Base-by-base conservation (phyloP, 208 protist species). In the Leishmania mexicana region DNA sequence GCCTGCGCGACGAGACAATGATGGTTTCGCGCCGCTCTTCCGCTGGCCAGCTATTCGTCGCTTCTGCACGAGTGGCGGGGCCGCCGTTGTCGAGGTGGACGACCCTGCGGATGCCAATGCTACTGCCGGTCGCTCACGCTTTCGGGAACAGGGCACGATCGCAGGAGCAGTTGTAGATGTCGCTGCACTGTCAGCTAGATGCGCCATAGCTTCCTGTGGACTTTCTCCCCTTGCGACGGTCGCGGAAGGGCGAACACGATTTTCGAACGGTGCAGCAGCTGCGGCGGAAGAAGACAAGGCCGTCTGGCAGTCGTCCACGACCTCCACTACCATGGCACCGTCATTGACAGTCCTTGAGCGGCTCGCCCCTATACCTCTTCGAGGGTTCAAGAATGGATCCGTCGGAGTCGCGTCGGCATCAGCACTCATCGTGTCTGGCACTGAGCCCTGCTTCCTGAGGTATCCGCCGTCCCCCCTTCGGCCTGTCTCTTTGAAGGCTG, bases 351-450 rank as follows among this genome's bases (percentile, higher is more conserved):
- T 45, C 38, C 35, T 38, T 21, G 40, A 49, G 17, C 60, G 76
- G 10, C 42, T 65, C 38, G 54, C 19, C 40, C 1, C 72, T 28
- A n/a, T 68, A 73, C 70, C 79, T 31, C 51, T 75, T 53, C 77
- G 71, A 10, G 81, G 71, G 42, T 81, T 81, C 28, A 85, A 79
- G 51, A 85, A 85, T 8, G 81, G 81, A 58, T 85, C 81, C 38
- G 71, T 45, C 11, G 77, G 81, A 45, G 42, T 42, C 42, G 15
- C 45, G 62, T 57, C 76, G 28, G 60, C 54, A 64, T 64, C 75
- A 49, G 51, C 68, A 17, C 54, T 57, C 53, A 75, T 81, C 70
- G 38, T n/a, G 24, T 49, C 40, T 49, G 68, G 1, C 45, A 53
- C 68, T 17, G 45, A 5, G 3, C 19, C 45, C 68, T 31, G 21